Base-by-base conservation (phyloP, 2,329 filamentous ascomycete genomes). In the Rhynchosporium agropyri region DNA sequence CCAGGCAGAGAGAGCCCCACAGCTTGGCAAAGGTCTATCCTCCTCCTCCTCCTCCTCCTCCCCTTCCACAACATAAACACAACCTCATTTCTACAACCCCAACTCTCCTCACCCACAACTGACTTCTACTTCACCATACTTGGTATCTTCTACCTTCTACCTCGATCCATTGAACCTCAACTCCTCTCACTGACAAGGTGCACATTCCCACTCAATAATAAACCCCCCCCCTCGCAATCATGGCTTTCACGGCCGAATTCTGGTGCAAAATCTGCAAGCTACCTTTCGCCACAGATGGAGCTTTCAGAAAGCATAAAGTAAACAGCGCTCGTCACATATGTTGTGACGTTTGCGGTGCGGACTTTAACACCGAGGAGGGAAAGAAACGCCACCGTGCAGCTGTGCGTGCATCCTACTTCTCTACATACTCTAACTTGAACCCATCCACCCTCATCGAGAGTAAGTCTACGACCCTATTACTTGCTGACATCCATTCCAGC, bases 271-370 rank as follows among this genome's bases (percentile, higher is more conserved):
- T 26, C 15, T 65, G 63, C 50, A 36, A 57, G 9, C 4, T 49
- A 2, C 38, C 46, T 7, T 65, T 62, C 48, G 20, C 28, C 3
- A 49, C 33, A 4, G 64, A 61, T 40, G 12, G 31, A 1, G 33
- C 40, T 0, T 61, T 58, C 31, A 50, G 55, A 9, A 13, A 36
- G 2, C 65, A 67, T 20, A 61, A 65, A 36, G 20, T 65, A 2
- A 54, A 46, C 8, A 53, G 42, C 12, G 20, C 33, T 2, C 38
- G 49, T 1, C 65, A 67, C 26, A 62, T 63, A 33, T 40, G 38
- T 8, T 67, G 65, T 33, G 40, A 55, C 9, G 55, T 60, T 6
- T 67, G 65, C 28, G 57, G 51, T 8, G 51, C 57, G 3, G 65
- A 67, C 10, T 67, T 67, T 36, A 60, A 56, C 4, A 60, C 50